Percentiles rank a stretch among this genome's conserved stretches.
Evolutionary conservation across 2,329 filamentous ascomycete species (phyloP).

Genomic region (Colletotrichum scovillei): DNA sequence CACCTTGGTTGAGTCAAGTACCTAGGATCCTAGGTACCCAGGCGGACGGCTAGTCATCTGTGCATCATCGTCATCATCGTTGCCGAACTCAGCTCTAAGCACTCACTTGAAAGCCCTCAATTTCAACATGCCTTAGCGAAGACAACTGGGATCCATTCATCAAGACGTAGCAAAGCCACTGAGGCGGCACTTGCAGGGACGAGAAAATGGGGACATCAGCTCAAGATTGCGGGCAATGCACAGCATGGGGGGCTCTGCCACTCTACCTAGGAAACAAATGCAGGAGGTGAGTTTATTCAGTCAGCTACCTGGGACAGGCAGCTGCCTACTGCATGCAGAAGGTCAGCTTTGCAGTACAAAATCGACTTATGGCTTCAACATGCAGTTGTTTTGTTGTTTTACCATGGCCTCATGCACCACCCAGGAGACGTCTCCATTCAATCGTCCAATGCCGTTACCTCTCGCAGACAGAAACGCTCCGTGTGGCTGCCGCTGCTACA

Average conservation of each 20-base stretch:
- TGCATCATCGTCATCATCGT: slow-evolving; percentile 9
- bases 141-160: slow-evolving; percentile 4
- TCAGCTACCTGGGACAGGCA: background rate
- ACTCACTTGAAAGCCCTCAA: slow-evolving; percentile 22
- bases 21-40: background rate
- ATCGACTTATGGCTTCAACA: background rate
- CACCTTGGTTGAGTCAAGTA: background rate
- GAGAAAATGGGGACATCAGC: slow-evolving; percentile 6
- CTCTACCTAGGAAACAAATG: background rate
- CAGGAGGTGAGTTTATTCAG: background rate
- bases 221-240: background rate
- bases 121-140: slow-evolving; percentile 27
- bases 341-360: background rate
- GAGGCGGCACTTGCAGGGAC: slow-evolving; percentile 17
- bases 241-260: background rate
- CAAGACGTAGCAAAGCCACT: slow-evolving; percentile 12
- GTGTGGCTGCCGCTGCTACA: background rate
- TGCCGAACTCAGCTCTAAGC: slow-evolving; percentile 8
- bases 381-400: slow-evolving; percentile 30
- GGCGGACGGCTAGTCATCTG: background rate
- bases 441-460: slow-evolving; percentile 10
- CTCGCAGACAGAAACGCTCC: background rate
- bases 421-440: slow-evolving; percentile 16
- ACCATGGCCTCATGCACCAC: slow-evolving; percentile 22
- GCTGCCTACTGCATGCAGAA: slow-evolving; percentile 11